Conservation (phyloP, 495 filamentous ascomycete species). For the Neurospora sp. region DNA sequence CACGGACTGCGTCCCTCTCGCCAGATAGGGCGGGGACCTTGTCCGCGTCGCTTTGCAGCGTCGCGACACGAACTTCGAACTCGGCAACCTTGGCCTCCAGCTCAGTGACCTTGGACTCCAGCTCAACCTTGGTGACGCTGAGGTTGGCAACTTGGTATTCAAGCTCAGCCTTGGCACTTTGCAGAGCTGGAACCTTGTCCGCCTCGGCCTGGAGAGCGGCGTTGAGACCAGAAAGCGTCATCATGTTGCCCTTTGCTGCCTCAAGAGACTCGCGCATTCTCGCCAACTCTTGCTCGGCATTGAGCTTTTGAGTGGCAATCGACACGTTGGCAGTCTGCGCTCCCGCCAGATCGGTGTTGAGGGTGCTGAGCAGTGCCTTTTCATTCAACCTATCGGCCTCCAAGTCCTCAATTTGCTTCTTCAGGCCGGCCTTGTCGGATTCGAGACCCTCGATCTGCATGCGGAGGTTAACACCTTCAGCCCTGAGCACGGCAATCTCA, state of each 20-base stretch:
- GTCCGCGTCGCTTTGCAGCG: conserved; percentile 17
- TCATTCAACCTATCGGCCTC: conserved; percentile 8
- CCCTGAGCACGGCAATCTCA: conserved; percentile 10
- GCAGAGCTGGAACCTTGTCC: conserved; percentile 9
- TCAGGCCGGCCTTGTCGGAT: conserved; percentile 25
- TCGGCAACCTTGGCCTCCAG: conserved; percentile 11
- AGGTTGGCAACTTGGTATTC: conserved; percentile 10
- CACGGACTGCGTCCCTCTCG: conserved; percentile 18
- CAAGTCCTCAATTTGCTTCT: conserved; percentile 20
- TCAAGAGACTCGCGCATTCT: conserved; percentile 11
- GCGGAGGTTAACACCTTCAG: conserved; percentile 11
- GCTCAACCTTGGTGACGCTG: conserved; percentile 10
- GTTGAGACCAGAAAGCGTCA: conserved; percentile 22
- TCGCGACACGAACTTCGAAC: conserved; percentile 11
- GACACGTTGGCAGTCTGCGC: conserved; percentile 23
- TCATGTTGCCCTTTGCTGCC: conserved; percentile 14
- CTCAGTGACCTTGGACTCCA: conserved; percentile 18
- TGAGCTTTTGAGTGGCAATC: conserved; percentile 20
- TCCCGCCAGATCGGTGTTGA: conserved; percentile 21
- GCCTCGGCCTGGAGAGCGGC: conserved; percentile 20
- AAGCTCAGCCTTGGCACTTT: conserved; percentile 13
- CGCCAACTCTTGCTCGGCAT: conserved; percentile 14
- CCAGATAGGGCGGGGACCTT: conserved; percentile 13
- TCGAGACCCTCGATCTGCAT: conserved; percentile 23
- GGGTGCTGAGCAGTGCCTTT: conserved; percentile 14